These are phyloP conservation scores for Xylaria sp. DNA, from an alignment of 2,329 filamentous ascomycete genomes.

Conservation along the genomic window DNA sequence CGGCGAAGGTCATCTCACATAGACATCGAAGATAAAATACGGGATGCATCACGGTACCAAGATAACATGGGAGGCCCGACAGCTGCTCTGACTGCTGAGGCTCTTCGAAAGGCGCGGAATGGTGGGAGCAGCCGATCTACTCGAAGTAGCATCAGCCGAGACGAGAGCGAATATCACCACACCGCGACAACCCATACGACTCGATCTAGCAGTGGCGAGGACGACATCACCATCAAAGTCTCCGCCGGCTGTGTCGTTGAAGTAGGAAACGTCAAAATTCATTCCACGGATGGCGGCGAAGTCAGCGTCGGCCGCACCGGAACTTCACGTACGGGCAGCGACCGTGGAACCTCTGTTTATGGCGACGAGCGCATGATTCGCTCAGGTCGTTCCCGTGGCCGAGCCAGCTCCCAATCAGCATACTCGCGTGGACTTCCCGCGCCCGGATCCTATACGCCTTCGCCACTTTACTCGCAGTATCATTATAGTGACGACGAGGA, in stretches of 20 bases:
- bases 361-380: constrained; percentile 53
- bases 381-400: constrained; percentile 53
- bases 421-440: constrained; percentile 42
- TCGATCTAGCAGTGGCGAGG: constrained; percentile 57
- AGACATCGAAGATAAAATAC: constrained; percentile 53
- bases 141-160: constrained; percentile 64
- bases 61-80: constrained; percentile 53
- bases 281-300: constrained; percentile 63
- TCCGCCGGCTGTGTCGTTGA: constrained; percentile 61
- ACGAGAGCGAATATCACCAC: constrained; percentile 67
- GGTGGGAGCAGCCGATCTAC: constrained; percentile 62
- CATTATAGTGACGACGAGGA: constrained; percentile 18
- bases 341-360: constrained; percentile 54
- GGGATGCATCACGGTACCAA: constrained; percentile 57
- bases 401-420: constrained; percentile 58
- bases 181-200: constrained; percentile 68
- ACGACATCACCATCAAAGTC: constrained; percentile 67
- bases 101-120: constrained; percentile 56
- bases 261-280: constrained; percentile 62
- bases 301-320: constrained; percentile 57
- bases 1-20: constrained; percentile 41
- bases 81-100: constrained; percentile 61
- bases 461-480: constrained; percentile 20
- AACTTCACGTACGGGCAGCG: constrained; percentile 52
- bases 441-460: constrained; percentile 21